Evolutionary conservation across 179 eudicot genomes (phyloP), one percentile per base, ranked within the genome.

Genomic region (Patellifolia procumbens): DNA sequence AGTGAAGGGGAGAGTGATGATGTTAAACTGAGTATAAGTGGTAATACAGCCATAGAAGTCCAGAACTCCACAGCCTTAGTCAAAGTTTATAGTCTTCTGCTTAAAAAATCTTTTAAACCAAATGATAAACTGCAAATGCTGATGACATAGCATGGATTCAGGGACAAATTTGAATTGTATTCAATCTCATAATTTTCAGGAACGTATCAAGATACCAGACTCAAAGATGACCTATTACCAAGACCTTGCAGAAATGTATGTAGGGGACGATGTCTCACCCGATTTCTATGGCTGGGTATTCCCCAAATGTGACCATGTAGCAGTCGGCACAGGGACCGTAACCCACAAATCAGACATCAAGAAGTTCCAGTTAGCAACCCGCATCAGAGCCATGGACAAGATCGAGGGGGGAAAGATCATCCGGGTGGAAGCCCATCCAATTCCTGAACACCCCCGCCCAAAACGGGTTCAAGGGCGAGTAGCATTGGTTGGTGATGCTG

Each of bases 201-300:
- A 94, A 79, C 78, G 98, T 20, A 89, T 94, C 76, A 85, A 84
- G 69, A 94, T 92, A 81, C 91, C 98, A 0, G 93, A 93, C 12
- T 85, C 85, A 4, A 94, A 94, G 75, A 94, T 94, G 98, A 66
- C 73, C 34, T 94, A 92, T 85, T 94, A 94, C 64, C 95, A 94
- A 68, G 81, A 92, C 73, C 86, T 94, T 0, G 98, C 98, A 3
- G 98, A 94, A 75, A 92, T 94, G 97, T 94, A 94, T 58, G 98
- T 94, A 1, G 98, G 98, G 0, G 97, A 92, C 45, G 98, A 94
- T 26, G 98, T 94, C 45, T 92, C 97, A 11, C 98, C 98, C 0
- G 97, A 94, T 60, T 94, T 94, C 85, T 94, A 94, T 70, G 98
- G 98, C 1, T 92, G 98, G 98, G 98, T 94, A 19, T 94, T 94